Percentiles rank a stretch among this genome's conserved stretches.
phyloP scores from a whole-genome alignment of 345 rosid species.

The Trapa incisa region DNA sequence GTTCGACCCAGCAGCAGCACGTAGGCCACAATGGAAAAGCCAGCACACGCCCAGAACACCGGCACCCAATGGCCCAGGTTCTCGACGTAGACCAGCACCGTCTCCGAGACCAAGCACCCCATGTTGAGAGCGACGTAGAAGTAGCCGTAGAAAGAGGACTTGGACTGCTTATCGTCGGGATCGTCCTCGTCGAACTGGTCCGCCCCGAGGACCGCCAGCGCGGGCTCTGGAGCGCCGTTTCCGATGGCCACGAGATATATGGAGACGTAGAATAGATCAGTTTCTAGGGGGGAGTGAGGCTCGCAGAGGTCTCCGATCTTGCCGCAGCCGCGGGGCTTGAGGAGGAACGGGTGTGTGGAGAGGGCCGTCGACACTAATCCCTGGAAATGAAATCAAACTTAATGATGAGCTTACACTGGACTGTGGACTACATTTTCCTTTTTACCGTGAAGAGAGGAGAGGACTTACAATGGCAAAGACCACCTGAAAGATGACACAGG shows the following conservation, averaged over 20 bases:
- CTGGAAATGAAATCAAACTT: neutral
- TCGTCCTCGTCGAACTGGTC: conserved; percentile 36
- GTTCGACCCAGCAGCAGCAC: conserved; percentile 1
- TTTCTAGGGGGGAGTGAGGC: neutral
- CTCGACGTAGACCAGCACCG: conserved; percentile 22
- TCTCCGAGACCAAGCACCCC: conserved; percentile 30
- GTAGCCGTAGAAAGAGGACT: conserved; percentile 26
- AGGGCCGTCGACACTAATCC: neutral
- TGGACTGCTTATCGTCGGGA: conserved; percentile 20
- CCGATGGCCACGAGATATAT: conserved; percentile 10
- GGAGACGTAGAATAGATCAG: conserved; percentile 3
- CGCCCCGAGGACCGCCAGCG: conserved; percentile 9
- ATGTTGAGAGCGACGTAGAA: conserved; percentile 25
- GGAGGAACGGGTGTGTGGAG: conserved; percentile 1
- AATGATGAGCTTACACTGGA: neutral
- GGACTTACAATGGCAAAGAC: conserved; percentile 16
- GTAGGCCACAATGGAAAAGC: neutral
- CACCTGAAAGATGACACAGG: conserved; percentile 24
- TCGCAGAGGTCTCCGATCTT: conserved; percentile 4
- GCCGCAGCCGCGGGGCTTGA: neutral
- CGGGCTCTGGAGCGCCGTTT: conserved; percentile 3
- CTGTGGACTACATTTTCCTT: neutral
- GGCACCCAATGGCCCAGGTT: conserved; percentile 23
- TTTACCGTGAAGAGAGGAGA: neutral
- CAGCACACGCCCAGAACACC: conserved; percentile 24